Base-by-base conservation (phyloP, 208 protist species). In the Polymyxa betae region DNA sequence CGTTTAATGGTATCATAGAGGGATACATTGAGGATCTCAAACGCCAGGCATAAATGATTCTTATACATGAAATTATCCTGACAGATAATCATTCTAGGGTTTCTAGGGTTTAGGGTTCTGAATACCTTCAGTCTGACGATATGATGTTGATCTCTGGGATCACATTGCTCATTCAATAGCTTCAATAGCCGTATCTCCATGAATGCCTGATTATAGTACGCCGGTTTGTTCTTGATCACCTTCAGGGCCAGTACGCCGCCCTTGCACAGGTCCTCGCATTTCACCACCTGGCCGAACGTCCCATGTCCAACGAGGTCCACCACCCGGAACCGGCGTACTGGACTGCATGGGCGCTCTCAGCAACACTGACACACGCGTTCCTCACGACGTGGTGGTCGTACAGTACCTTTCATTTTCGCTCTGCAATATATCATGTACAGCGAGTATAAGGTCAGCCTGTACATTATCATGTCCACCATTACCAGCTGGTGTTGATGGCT, bases 1-100 rank as follows among this genome's bases (percentile, higher is more conserved):
- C 5, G 49, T 35, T 94, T 93, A 60, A 95, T 92, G 10, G 95
- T 90, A 52, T 96, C 94, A 90, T 96, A 95, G 29, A 95, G 89
- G 46, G 95, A 95, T 0, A 95, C 88, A 10, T 54, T 92, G 0
- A 95, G 90, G 0, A 95, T n/a, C 29, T 95, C 94, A 45, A 95
- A 95, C 0, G 49, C 64, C 16, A 95, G 88, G 87, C 93, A 92
- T 32, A 92, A 40, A n/a, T 92, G 91, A 38, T 92, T 82, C 90
- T 92, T 88, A 60, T 90, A 92, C 45, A 90, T 77, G 88, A 91
- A 90, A 90, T 45, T 60, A 38, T 90, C 77, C 64, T 89, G 54
- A n/a, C 12, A 5, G n/a, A n/a, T n/a, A 5, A 88, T 24, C 12
- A 24, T 45, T 41, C 24, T 5, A 88, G 24, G 24, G 38, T 45